Conservation (phyloP, 164 flowering plant genomes). For the Liquidambar formosana region DNA sequence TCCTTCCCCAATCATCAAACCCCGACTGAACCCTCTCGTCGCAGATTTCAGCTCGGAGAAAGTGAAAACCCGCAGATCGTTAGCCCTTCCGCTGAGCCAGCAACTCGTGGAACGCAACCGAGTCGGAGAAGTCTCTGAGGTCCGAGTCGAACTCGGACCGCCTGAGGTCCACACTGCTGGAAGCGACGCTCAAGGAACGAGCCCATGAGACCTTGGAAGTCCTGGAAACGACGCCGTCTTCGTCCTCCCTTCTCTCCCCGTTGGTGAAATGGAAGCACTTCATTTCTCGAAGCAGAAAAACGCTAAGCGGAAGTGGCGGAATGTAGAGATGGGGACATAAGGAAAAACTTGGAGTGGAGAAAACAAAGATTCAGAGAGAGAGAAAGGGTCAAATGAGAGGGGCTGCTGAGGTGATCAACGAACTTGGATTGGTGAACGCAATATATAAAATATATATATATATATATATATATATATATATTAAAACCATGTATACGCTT, state of each 20-base stretch:
- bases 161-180: conserved; percentile 42
- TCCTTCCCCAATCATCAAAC: conserved; percentile 80
- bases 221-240: conserved; percentile 35
- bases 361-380: not conserved
- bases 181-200: conserved; percentile 73
- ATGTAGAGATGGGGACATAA: not conserved
- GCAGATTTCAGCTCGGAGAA: conserved; percentile 79
- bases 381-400: conserved; percentile 9
- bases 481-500: too few relatives aligned
- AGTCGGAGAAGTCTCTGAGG: conserved; percentile 29
- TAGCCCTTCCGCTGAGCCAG: conserved; percentile 40
- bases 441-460: too few relatives aligned
- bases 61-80: conserved; percentile 62
- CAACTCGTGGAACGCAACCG: conserved; percentile 27
- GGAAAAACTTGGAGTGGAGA: not conserved
- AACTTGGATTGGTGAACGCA: too few relatives aligned
- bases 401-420: not conserved
- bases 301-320: not conserved
- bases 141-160: conserved; percentile 43
- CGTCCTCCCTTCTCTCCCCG: conserved; percentile 53
- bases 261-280: conserved; percentile 87
- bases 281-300: conserved; percentile 36
- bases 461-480: too few relatives aligned
- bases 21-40: conserved; percentile 75
- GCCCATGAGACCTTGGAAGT: conserved; percentile 74